Evolutionary conservation across 2,329 filamentous ascomycete species (phyloP), one percentile per base, ranked within the genome.

Genomic region (Pseudocercospora pini-densiflorae): DNA sequence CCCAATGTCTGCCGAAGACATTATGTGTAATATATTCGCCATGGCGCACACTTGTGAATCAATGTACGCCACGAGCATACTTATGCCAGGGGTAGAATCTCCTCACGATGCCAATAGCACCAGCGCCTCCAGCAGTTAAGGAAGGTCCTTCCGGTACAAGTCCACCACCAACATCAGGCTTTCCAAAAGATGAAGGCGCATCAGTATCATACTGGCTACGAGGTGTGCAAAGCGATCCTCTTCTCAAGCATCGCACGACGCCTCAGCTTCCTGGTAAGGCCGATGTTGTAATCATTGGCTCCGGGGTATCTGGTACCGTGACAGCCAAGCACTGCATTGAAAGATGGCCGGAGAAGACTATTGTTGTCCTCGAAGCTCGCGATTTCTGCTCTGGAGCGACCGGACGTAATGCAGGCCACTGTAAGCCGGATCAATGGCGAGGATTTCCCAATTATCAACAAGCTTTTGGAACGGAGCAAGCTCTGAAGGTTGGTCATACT

Each of bases 301-400:
- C 72, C 16, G 73, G 73, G 5, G 21, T 53, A 53, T 27, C 55
- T 27, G 55, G 55, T 2, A 59, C 19, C 7, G n/a, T 59, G 5
- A 31, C 29, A 7, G 55, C 55, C 55, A 59, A 59, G 31, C 55
- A 59, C 19, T 59, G 36, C 31, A 43, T 40, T 14, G 55, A 59
- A 29, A 59, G 27, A 21, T 59, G 55, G 55, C 55, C 55, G 10
- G 55, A 43, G 16, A 59, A 43, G 36, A 82, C 79, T 12, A 84
- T 93, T 5, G 82, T 93, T 12, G 85, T 94, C 81, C 82, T 94
- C 5, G 92, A 94, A 79, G 91, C 91, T 19, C 84, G 92, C 72
- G 91, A 94, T 81, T 90, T 89, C 4, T 93, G 91, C 75, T 93
- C 87, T 86, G 91, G 91, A 19, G 92, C 92, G 19, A 94, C 91